Base-by-base conservation (phyloP, 2,329 filamentous ascomycete species). In the Magnaporthiopsis rhizophila region DNA sequence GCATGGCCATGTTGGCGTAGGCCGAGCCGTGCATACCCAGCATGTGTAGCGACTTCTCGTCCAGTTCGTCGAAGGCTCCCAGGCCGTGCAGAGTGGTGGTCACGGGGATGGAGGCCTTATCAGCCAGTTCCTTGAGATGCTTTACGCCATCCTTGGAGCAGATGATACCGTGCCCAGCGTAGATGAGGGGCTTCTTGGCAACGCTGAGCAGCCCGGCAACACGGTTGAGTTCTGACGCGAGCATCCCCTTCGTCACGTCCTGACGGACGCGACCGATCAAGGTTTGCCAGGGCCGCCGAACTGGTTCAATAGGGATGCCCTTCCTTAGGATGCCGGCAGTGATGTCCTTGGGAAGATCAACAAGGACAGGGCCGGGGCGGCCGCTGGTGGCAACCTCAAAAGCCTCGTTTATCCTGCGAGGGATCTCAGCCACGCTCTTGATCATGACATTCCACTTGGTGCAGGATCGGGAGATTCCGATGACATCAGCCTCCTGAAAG, bases 371-470 rank as follows among this genome's bases (percentile, higher is more conserved):
- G 30, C 95, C 95, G 18, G 95, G 95, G 61, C 95, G 87, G 66
- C 95, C 95, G 71, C 89, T 95, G 58, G 92, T 98, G 57, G 95
- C 95, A 74, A 98, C 98, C 79, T 98, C 93, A 73, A 98, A 98
- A 61, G 95, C 95, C 80, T 98, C 95, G 76, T 97, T 97, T 74
- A 98, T 98, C 69, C 94, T 86, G 71, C 91, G 87, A 62, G 95
- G 95, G 64, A 99, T 83, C 78, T 99, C 95, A 62, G 91, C 92
- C 64, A 97, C 88, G 75, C 89, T 94, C 84, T 96, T 97, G 61
- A 97, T 92, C 92, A 98, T 96, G 66, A 96, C 92, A 72, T 98
- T 98, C 95, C 95, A 99, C 81, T 98, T 98, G 70, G 93, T 97
- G 83, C 93, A 97, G 26, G 93, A 88, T 72, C 94, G 86, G 45